Evolutionary conservation across 352 stramenopile genomes (phyloP).

Genomic region (Phytopythium montanum): DNA sequence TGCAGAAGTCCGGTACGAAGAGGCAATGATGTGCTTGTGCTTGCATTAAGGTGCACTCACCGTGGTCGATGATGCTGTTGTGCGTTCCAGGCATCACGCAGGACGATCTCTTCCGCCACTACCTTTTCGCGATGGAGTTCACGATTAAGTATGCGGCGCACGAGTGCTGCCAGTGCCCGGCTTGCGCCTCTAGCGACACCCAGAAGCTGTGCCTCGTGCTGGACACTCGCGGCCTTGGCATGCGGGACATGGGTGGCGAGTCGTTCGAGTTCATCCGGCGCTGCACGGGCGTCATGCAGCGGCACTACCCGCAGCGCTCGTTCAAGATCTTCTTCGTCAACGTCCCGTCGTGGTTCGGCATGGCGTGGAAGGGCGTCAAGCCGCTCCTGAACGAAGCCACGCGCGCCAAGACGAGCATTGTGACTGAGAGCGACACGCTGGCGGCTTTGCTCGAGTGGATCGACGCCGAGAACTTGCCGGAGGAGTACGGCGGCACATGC

Average conservation of each 20-base stretch:
- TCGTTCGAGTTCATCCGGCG: conserved; percentile 79
- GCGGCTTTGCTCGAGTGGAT: conserved; percentile 51
- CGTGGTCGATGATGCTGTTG: not conserved
- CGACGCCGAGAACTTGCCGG: conserved; percentile 57
- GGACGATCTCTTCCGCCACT: conserved; percentile 79
- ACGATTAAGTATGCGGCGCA: conserved; percentile 71
- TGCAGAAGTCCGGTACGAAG: conserved; percentile 49
- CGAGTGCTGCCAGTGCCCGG: conserved; percentile 45
- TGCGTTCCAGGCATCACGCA: conserved; percentile 31
- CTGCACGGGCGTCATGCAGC: conserved; percentile 83
- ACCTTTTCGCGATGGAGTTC: conserved; percentile 85
- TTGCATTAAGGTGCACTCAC: not conserved
- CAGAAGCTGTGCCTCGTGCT: conserved; percentile 76
- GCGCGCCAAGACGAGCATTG: conserved; percentile 84
- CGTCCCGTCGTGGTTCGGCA: conserved; percentile 89
- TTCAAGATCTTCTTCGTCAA: conserved; percentile 93
- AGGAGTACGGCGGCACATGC: conserved; percentile 70
- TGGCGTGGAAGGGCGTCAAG: conserved; percentile 90
- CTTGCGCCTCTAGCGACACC: conserved; percentile 56
- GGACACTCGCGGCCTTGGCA: conserved; percentile 70
- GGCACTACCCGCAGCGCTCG: conserved; percentile 85
- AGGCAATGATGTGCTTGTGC: not conserved
- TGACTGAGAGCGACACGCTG: conserved; percentile 62
- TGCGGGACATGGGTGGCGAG: conserved; percentile 73
- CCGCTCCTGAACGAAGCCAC: conserved; percentile 86